phyloP scores from a whole-genome alignment of 371 early-diverging fungal species.

The Nematocida minor region DNA sequence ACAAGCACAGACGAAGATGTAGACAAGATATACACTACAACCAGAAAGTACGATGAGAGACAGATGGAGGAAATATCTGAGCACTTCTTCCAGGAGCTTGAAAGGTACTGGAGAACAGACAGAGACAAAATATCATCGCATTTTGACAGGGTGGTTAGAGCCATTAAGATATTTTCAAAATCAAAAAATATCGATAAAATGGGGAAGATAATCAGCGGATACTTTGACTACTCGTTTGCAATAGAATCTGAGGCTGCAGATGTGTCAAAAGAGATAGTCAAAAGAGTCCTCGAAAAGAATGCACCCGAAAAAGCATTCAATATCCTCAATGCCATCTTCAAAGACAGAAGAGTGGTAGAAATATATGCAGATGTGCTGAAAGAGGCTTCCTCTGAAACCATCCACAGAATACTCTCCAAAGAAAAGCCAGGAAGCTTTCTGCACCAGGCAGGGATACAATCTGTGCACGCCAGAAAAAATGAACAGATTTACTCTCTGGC shows the following conservation, averaged over 20 bases:
- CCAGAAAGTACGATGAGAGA: neutral
- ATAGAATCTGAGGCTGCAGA: neutral
- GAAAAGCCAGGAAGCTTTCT: neutral
- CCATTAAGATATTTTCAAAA: neutral
- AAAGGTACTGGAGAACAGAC: slow-evolving; percentile 34
- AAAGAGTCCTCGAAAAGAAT: neutral
- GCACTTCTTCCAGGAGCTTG: slow-evolving; percentile 25
- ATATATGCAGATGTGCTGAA: neutral
- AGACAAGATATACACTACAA: neutral
- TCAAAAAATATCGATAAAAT: neutral
- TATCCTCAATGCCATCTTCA: neutral
- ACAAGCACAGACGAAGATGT: neutral
- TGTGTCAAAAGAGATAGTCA: neutral
- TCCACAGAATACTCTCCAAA: neutral
- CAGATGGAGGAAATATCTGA: neutral
- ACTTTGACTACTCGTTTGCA: slow-evolving; percentile 8
- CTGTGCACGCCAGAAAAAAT: neutral
- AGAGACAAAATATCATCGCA: slow-evolving; percentile 47
- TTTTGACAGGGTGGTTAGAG: slow-evolving; percentile 30
- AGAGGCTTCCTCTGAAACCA: neutral
- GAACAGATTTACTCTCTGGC: neutral
- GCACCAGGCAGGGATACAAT: neutral
- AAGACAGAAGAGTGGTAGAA: neutral
- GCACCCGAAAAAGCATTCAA: neutral
- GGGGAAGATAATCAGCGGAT: neutral